Evolutionary conservation across 331 rosid genomes (phyloP), one percentile per base, ranked within the genome.

Genomic region (Erythrophleum ivorense): DNA sequence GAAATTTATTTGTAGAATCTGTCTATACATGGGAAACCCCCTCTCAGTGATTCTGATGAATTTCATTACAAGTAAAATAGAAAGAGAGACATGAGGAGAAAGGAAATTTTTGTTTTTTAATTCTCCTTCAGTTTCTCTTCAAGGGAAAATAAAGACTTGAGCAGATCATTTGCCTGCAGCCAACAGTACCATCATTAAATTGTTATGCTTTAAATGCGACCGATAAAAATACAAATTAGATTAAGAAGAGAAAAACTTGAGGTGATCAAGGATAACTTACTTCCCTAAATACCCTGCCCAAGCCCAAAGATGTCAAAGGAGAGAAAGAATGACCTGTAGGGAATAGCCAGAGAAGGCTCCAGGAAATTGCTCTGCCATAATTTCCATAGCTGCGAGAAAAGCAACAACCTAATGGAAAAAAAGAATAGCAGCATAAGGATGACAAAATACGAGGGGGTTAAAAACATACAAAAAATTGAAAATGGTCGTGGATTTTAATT

Each of bases 371-470:
- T 90, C 91, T 34, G 94, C 93, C 98, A 95, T 90, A 48, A 91
- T 90, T 80, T 95, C 98, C 98, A 95, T 93, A 12, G 99, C 96
- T n/a, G 98, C 97, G 75, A 95, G 97, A 89, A 93, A 93, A 59
- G 98, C 97, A 75, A 95, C 99, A 59, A 93, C 99, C 99, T 93
- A 82, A 74, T 75, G 67, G 77, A 52, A 40, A 72, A 78, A 68
- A 41, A 60, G 54, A 43, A 76, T 62, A 75, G 59, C 77, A 83
- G 77, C 70, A 77, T 85, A 71, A 38, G 60, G 80, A 80, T 80
- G 53, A 64, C 79, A 76, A 66, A 82, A 46, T 75, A 55, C 75
- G 11, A 6, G 41, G 52, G 36, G 19, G 73, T 24, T 36, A 73
- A 71, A 62, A 71, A 71, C 12, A 48, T 45, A 48, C 31, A 43